These are phyloP conservation scores for Lentinula sp. DNA, from an alignment of 768 basidiomycete genomes.

Conservation along the genomic window DNA sequence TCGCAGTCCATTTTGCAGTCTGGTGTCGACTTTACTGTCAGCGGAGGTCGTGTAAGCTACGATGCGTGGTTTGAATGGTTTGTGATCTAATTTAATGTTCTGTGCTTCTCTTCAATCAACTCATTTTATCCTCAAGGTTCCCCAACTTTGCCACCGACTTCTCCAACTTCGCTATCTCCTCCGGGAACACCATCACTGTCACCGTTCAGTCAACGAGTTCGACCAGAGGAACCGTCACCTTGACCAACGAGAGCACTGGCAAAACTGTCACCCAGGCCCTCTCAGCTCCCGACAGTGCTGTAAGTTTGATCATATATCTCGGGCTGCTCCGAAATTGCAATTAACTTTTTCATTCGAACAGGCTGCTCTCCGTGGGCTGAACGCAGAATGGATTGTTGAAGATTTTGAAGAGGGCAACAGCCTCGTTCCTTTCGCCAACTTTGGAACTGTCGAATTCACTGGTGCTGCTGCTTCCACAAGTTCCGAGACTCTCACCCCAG, in stretches of 20 bases:
- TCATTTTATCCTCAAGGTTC: background rate
- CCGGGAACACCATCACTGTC: constrained; percentile 4
- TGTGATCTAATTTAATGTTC: background rate
- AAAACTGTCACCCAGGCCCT: background rate
- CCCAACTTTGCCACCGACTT: constrained; percentile 7
- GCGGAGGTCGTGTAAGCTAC: background rate
- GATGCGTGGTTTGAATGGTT: constrained; percentile 6
- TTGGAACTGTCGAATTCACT: constrained; percentile 29
- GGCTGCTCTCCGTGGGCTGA: background rate
- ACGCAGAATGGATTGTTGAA: constrained; percentile 6
- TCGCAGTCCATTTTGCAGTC: constrained; percentile 1
- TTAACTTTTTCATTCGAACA: background rate
- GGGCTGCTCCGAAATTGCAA: no score
- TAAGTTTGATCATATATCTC: background rate
- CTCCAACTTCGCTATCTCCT: background rate
- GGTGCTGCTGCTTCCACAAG: constrained; percentile 20
- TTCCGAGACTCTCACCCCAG: constrained; percentile 19
- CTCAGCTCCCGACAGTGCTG: background rate
- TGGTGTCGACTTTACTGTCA: constrained; percentile 6
- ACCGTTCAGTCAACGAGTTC: background rate
- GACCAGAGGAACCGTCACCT: constrained; percentile 1
- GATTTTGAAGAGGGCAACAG: constrained; percentile 4
- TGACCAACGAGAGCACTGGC: constrained; percentile 1
- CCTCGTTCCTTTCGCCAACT: constrained; percentile 30
- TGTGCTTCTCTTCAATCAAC: background rate